Evolutionary conservation across 192 early-diverging fungal genomes (phyloP).

Genomic region (Bifiguratus adelaidae): DNA sequence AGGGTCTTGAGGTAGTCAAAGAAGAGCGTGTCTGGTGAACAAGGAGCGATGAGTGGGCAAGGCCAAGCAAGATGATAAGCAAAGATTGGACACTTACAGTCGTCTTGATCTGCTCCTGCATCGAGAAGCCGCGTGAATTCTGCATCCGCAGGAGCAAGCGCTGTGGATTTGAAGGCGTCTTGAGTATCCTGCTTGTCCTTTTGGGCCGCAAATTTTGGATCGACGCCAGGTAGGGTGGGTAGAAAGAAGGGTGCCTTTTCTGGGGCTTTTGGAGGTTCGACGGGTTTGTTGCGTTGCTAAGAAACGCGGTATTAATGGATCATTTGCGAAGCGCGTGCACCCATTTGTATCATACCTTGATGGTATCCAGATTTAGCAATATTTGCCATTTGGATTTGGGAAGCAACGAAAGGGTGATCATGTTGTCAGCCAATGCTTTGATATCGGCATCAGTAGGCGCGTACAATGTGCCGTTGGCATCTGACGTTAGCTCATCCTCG

Average conservation of each 20-base stretch:
- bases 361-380: conserved; percentile 76
- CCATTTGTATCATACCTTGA: conserved; percentile 49
- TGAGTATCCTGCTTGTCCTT: too few species aligned
- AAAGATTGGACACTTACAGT: conserved; percentile 17
- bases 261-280: conserved; percentile 76
- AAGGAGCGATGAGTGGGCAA: not conserved
- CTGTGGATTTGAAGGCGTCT: conserved; percentile 13
- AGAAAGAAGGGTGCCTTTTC: conserved; percentile 94
- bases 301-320: not conserved
- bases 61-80: not conserved
- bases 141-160: conserved; percentile 23
- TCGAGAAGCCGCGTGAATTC: conserved; percentile 50
- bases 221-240: conserved; percentile 61
- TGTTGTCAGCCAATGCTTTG: conserved; percentile 62
- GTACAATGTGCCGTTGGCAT: conserved; percentile 14
- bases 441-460: conserved; percentile 4
- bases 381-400: conserved; percentile 88
- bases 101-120: conserved; percentile 24
- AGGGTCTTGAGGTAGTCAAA: conserved; percentile 64
- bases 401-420: conserved; percentile 77
- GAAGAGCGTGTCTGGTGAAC: conserved; percentile 37
- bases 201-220: conserved; percentile 56
- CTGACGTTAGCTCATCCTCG: conserved; percentile 9
- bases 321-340: not conserved
- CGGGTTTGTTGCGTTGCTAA: conserved; percentile 81